phyloP scores from a whole-genome alignment of 2,329 filamentous ascomycete species.

The Sarocladiaceae sp. region DNA sequence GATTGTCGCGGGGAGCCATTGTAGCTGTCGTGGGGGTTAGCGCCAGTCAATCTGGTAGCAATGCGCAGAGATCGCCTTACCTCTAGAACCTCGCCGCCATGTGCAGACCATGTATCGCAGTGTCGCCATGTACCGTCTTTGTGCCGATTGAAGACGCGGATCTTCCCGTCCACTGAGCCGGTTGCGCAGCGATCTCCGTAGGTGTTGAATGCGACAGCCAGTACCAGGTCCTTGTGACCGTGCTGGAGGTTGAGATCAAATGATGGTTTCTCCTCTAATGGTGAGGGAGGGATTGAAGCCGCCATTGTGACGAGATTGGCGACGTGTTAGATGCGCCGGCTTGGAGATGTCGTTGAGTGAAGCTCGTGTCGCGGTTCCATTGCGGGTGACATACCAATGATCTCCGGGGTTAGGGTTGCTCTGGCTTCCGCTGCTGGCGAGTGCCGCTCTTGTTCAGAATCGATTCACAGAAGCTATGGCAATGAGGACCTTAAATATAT shows the following conservation, averaged over 20 bases:
- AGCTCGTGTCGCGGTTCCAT: too few species aligned
- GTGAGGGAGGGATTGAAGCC: constrained; percentile 28
- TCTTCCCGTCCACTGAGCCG: constrained; percentile 85
- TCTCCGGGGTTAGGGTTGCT: too few species aligned
- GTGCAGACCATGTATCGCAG: constrained; percentile 84
- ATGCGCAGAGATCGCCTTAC: too few species aligned
- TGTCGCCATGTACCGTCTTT: constrained; percentile 73
- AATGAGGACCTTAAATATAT: too few species aligned
- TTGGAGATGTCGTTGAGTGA: too few species aligned
- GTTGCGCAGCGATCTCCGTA: constrained; percentile 91
- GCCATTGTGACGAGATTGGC: constrained; percentile 16
- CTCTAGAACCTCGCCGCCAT: constrained; percentile 86
- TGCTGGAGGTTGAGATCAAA: constrained; percentile 64
- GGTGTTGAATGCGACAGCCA: constrained; percentile 83
- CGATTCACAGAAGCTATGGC: too few species aligned
- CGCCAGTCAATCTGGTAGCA: constrained; percentile 10
- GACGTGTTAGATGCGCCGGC: neutral
- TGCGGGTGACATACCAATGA: too few species aligned
- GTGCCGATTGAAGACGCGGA: constrained; percentile 86
- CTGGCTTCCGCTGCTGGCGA: too few species aligned
- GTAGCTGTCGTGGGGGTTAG: constrained; percentile 53
- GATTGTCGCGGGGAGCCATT: constrained; percentile 89
- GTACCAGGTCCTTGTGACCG: constrained; percentile 75
- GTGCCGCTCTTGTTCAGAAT: too few species aligned
- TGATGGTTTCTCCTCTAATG: constrained; percentile 39